phyloP scores from a whole-genome alignment of 495 filamentous ascomycete species.

The Penicillium goetzii region DNA sequence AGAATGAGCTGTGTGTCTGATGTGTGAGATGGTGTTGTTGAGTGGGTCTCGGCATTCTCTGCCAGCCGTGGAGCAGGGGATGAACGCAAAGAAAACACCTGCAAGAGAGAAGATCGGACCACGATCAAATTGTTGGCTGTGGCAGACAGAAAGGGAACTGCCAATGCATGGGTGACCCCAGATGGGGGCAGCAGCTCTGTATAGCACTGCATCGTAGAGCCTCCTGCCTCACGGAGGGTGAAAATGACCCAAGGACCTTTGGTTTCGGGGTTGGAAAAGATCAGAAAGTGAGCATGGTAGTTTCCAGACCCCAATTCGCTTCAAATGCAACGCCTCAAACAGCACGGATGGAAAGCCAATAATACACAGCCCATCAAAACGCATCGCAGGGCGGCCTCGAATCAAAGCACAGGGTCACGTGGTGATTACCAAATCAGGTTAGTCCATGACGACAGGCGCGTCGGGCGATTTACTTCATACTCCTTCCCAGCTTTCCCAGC shows the following conservation, averaged over 20 bases:
- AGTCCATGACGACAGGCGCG: constrained; percentile 27
- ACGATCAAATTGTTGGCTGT: constrained; percentile 82
- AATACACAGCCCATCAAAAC: constrained; percentile 5
- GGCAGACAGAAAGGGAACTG: constrained; percentile 73
- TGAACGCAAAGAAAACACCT: constrained; percentile 68
- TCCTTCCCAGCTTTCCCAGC: constrained; percentile 6
- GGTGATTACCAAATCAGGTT: constrained; percentile 16
- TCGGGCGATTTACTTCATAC: constrained; percentile 15
- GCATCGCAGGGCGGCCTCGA: constrained; percentile 20
- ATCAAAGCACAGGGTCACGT: constrained; percentile 20
- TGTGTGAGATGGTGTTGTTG: constrained; percentile 28
- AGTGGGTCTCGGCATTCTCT: constrained; percentile 55
- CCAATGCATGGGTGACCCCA: constrained; percentile 86
- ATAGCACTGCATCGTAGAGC: constrained; percentile 71
- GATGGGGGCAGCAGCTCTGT: constrained; percentile 90
- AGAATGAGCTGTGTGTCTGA: constrained; percentile 77
- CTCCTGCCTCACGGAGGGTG: constrained; percentile 7
- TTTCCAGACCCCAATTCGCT: not conserved
- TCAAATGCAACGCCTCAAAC: constrained; percentile 4
- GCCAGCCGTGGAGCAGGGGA: constrained; percentile 40
- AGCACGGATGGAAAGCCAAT: constrained; percentile 1
- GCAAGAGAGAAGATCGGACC: constrained; percentile 86
- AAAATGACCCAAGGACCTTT: constrained; percentile 24
- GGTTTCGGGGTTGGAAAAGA: constrained; percentile 16
- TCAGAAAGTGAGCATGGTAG: constrained; percentile 14